Evolutionary conservation across 352 stramenopile species (phyloP), one percentile per base, ranked within the genome.

Genomic region (Elongisporangium anandrum): DNA sequence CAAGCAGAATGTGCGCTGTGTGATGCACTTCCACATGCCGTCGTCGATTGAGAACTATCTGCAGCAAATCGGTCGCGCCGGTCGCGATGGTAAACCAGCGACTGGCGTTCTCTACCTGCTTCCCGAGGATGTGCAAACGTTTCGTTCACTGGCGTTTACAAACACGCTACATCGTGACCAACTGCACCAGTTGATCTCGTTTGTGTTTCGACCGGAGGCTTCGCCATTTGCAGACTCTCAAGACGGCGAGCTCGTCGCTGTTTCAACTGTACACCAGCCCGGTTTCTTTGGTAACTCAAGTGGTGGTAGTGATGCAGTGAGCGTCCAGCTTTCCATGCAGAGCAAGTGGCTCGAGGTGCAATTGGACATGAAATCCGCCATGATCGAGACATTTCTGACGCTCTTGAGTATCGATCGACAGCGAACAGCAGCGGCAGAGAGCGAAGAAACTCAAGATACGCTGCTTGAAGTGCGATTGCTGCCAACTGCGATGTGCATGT

Each of bases 21-120:
- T 99, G 6, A 90, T 99, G 38, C 98, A 99, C 71, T 98, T 97
- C 70, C 92, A 97, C 61, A 83, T 98, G 61, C 96, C 97, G 5
- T 90, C 88, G 45, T 98, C 91, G 38, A 93, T 99, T n/a, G 98
- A 98, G 49, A 95, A 99, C 65, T 99, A 99, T 73, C 97, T 99
- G 54, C 96, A 99, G 76, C 95, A 99, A 64, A 91, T 98, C 52
- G 97, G 97, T 5, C 85, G 97, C 55, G 97, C 97, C 29, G 97
- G 97, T 34, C 80, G 97, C 45, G 96, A 99, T 67, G 96, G 96
- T 0, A 91, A 96, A 50, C 34, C 59, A n/a, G 86, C 93, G 2
- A 73, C 59, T 9, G 80, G 78, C 3, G 45, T 89, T 15, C 66
- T 95, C 2, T 91, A 88, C 54, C 56, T 94, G 3, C 59, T 90